A percentile compares a stretch with the other conserved stretches of the same genome.
Conservation (phyloP, 768 basidiomycete genomes). For the Termitomyces sp. region DNA sequence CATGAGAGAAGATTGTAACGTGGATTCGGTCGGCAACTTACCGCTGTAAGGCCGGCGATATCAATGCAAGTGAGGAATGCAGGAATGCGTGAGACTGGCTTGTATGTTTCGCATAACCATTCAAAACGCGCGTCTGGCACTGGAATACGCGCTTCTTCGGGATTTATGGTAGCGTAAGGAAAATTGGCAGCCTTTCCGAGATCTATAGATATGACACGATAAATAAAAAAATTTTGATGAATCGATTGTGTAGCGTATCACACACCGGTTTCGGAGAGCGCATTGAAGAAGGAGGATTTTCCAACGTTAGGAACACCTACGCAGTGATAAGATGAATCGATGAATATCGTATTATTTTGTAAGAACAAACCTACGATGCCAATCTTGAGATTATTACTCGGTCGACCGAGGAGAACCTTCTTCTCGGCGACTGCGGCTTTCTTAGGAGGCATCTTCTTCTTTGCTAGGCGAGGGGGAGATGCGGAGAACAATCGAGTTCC, state of each 20-base stretch:
- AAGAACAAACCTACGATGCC: constrained; percentile 89
- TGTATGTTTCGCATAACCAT: constrained; percentile 90
- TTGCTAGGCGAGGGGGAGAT: constrained; percentile 31
- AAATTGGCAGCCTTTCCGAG: constrained; percentile 96
- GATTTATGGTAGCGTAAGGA: constrained; percentile 92
- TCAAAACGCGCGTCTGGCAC: constrained; percentile 94
- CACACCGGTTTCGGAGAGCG: constrained; percentile 83
- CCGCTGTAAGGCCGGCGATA: constrained; percentile 95
- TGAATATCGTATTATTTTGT: constrained; percentile 13
- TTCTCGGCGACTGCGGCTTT: constrained; percentile 76
- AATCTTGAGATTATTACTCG: constrained; percentile 96
- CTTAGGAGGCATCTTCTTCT: constrained; percentile 88
- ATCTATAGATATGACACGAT: constrained; percentile 36
- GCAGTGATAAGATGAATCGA: constrained; percentile 11
- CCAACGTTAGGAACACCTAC: constrained; percentile 93
- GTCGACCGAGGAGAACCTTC: constrained; percentile 83
- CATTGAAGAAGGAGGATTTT: constrained; percentile 99
- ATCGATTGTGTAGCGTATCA: constrained; percentile 6
- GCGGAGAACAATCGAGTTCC: constrained; percentile 26
- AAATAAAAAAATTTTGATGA: constrained; percentile 5
- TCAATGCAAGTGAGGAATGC: constrained; percentile 98
- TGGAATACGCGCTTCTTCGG: constrained; percentile 93
- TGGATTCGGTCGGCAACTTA: constrained; percentile 29
- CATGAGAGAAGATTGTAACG: constrained; percentile 1
- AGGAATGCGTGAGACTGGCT: constrained; percentile 82